Evolutionary conservation across 768 basidiomycete genomes (phyloP).

Genomic region (Xerocomus potaroensis): DNA sequence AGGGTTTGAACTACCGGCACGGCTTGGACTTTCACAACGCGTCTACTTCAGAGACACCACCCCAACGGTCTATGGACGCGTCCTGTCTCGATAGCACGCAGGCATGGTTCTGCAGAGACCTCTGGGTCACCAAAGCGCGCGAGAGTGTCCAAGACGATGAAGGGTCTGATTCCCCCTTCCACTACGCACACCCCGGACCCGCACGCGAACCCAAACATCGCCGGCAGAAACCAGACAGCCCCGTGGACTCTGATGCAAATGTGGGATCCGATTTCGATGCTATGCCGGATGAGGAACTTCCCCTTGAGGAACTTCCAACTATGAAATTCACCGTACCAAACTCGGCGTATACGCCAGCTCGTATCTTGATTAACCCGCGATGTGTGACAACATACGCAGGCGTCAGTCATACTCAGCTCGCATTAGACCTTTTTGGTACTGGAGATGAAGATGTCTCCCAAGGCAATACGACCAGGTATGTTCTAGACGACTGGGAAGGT

Average conservation of each 20-base stretch:
- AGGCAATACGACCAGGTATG: constrained; percentile 58
- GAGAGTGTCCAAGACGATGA: constrained; percentile 65
- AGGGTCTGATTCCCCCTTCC: constrained; percentile 14
- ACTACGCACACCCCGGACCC: constrained; percentile 12
- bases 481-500: constrained; percentile 92
- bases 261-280: constrained; percentile 87
- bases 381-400: constrained; percentile 99
- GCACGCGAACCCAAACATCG: constrained; percentile 31
- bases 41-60: constrained; percentile 51
- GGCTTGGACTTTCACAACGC: constrained; percentile 81
- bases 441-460: constrained; percentile 58
- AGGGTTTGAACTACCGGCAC: constrained; percentile 79
- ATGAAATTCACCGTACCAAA: constrained; percentile 71
- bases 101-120: constrained; percentile 96
- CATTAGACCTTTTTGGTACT: constrained; percentile 87
- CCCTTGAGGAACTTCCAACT: constrained; percentile 27
- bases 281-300: constrained; percentile 61
- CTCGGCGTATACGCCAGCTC: constrained; percentile 79
- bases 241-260: constrained; percentile 67
- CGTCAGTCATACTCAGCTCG: constrained; percentile 92
- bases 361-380: constrained; percentile 92
- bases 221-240: constrained; percentile 27
- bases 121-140: constrained; percentile 87
- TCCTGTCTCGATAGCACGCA: constrained; percentile 94
- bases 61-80: constrained; percentile 67